A percentile compares a stretch with the other conserved stretches of the same genome.
Conservation (phyloP, 169 alveolate genomes). For the Eimeria maxima region DNA sequence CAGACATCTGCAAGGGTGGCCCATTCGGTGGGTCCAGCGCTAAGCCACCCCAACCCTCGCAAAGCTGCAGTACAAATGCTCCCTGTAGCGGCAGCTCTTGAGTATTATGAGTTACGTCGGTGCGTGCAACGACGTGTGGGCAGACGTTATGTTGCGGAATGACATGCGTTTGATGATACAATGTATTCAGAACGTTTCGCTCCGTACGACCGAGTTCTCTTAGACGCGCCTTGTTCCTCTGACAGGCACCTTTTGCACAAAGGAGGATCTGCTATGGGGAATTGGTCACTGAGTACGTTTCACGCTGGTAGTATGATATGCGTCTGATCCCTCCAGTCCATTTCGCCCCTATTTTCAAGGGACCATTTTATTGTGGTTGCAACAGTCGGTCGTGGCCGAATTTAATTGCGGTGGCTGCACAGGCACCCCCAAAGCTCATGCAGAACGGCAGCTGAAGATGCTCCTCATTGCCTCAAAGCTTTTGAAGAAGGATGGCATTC, state of each 20-base stretch:
- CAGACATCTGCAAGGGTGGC: constrained; percentile 75
- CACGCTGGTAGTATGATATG: background rate
- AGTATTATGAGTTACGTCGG: background rate
- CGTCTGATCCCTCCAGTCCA: background rate
- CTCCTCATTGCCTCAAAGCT: constrained; percentile 75
- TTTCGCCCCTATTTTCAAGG: background rate
- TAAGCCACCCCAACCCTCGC: background rate
- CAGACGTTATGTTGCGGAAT: background rate
- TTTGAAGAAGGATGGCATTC: constrained; percentile 80
- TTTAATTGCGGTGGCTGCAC: constrained; percentile 56
- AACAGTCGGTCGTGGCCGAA: too few species aligned
- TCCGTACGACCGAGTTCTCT: constrained; percentile 82
- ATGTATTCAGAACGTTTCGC: constrained; percentile 79
- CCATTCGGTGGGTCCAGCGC: constrained; percentile 28
- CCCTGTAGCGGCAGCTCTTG: background rate
- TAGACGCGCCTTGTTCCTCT: constrained; percentile 89
- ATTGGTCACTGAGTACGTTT: constrained; percentile 75
- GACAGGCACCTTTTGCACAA: constrained; percentile 85
- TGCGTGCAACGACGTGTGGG: background rate
- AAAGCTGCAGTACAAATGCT: background rate
- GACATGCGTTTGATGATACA: background rate
- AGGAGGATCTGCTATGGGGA: constrained; percentile 58
- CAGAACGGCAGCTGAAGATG: constrained; percentile 84
- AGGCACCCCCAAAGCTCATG: constrained; percentile 82
- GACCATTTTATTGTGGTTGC: background rate